Conservation (phyloP, 2,329 filamentous ascomycete species). For the Verticillium longisporum region DNA sequence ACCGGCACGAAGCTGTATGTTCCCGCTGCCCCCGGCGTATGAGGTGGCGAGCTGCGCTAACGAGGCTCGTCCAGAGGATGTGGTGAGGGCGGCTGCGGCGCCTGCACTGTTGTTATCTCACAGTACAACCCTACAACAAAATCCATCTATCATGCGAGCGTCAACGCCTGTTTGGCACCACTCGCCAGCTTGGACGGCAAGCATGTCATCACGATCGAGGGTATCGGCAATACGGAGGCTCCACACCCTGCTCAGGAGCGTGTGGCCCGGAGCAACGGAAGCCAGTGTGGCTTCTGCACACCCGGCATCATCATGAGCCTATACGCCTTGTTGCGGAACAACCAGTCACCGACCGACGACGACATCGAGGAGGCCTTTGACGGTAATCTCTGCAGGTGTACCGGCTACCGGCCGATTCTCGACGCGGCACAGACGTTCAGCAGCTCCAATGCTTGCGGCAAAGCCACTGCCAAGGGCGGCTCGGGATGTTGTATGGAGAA, state of each 20-base stretch:
- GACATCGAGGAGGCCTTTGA: slow-evolving; percentile 96
- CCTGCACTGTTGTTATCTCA: slow-evolving; percentile 91
- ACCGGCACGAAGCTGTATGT: slow-evolving; percentile 81
- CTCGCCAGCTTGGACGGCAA: slow-evolving; percentile 92
- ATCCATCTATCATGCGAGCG: slow-evolving; percentile 89
- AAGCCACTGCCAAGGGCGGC: slow-evolving; percentile 40
- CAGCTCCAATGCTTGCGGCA: slow-evolving; percentile 40
- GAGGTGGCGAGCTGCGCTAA: background rate
- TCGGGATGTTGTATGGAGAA: slow-evolving; percentile 68
- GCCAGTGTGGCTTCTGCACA: slow-evolving; percentile 91
- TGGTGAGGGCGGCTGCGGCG: slow-evolving; percentile 92
- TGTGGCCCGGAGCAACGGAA: slow-evolving; percentile 85
- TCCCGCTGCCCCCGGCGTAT: background rate
- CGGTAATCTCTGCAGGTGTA: slow-evolving; percentile 92
- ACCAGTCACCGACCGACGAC: slow-evolving; percentile 66
- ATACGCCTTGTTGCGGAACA: slow-evolving; percentile 86
- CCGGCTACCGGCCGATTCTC: slow-evolving; percentile 87
- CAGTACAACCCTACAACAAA: slow-evolving; percentile 91
- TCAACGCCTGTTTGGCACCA: slow-evolving; percentile 92
- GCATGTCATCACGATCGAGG: slow-evolving; percentile 96
- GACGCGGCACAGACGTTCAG: slow-evolving; percentile 92
- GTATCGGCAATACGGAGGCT: slow-evolving; percentile 79
- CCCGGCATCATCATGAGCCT: slow-evolving; percentile 97
- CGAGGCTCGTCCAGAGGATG: slow-evolving; percentile 54
- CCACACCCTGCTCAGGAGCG: slow-evolving; percentile 89